phyloP scores from a whole-genome alignment of 1,284 basidiomycete species.

The Phellopilus nigrolimitatus region DNA sequence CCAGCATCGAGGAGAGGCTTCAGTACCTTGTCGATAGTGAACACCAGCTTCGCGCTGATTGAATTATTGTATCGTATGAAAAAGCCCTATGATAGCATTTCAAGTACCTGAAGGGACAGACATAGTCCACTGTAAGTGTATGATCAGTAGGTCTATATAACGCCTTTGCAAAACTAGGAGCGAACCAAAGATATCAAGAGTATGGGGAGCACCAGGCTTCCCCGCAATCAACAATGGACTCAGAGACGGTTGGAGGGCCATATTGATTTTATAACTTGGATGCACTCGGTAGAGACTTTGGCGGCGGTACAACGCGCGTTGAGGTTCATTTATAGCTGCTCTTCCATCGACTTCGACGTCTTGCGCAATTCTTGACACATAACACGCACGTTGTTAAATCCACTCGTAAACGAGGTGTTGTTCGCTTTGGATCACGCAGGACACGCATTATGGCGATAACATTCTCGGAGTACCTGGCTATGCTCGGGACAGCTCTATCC shows the following conservation, averaged over 20 bases:
- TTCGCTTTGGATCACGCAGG: neutral
- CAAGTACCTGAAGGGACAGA: slow-evolving; percentile 76
- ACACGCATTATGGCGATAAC: slow-evolving; percentile 36
- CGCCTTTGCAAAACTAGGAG: no score
- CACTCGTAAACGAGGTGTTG: no score
- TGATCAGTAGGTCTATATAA: neutral
- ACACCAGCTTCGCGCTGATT: slow-evolving; percentile 55
- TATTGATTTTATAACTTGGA: slow-evolving; percentile 29
- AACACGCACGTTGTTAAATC: neutral
- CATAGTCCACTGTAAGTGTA: slow-evolving; percentile 64
- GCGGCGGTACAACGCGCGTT: neutral
- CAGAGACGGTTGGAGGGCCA: slow-evolving; percentile 83
- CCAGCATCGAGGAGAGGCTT: slow-evolving; percentile 54
- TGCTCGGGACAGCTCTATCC: slow-evolving; percentile 55
- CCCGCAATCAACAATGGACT: slow-evolving; percentile 71
- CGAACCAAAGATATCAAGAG: slow-evolving; percentile 79
- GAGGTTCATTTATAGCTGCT: no score
- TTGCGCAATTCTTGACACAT: no score
- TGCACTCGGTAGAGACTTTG: neutral
- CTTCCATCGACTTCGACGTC: no score
- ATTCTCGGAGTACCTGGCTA: slow-evolving; percentile 56
- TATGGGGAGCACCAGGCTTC: slow-evolving; percentile 62
- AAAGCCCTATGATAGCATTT: slow-evolving; percentile 19
- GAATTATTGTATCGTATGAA: slow-evolving; percentile 19
- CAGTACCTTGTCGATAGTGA: slow-evolving; percentile 55